Evolutionary conservation across 2,329 filamentous ascomycete genomes (phyloP).

Genomic region (Mariannaea sp.): DNA sequence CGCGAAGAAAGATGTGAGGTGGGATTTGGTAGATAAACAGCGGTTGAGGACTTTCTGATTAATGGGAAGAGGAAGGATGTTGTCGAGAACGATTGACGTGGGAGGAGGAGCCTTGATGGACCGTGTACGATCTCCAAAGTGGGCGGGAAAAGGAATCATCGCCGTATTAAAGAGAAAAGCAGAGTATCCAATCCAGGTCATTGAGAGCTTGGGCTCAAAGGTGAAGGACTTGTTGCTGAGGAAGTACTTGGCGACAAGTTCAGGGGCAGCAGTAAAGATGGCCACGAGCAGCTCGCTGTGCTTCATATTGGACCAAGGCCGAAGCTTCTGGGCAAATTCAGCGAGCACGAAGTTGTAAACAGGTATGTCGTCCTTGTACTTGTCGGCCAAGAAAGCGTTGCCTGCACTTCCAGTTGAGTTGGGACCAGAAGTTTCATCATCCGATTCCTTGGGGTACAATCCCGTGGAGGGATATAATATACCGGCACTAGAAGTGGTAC

Average conservation of each 20-base stretch:
- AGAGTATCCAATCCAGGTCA: conserved; percentile 94
- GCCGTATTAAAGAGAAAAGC: conserved; percentile 85
- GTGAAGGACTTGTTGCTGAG: conserved; percentile 77
- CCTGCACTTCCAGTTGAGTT: conserved; percentile 61
- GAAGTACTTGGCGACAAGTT: conserved; percentile 89
- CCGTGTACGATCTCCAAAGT: conserved; percentile 69
- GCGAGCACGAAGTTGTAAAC: conserved; percentile 81
- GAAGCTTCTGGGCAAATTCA: conserved; percentile 76
- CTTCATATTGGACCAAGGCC: conserved; percentile 79
- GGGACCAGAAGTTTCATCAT: conserved; percentile 48
- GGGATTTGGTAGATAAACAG: conserved; percentile 77
- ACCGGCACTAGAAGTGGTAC: conserved; percentile 74
- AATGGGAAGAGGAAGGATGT: conserved; percentile 80
- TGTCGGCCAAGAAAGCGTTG: conserved; percentile 70
- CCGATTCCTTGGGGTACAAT: conserved; percentile 79
- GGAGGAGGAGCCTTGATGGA: conserved; percentile 75
- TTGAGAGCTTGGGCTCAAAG: conserved; percentile 88
- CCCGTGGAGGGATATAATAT: conserved; percentile 77
- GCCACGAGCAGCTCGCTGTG: conserved; percentile 82
- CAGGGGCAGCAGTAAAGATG: conserved; percentile 81
- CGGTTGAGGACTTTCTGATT: conserved; percentile 78
- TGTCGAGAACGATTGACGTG: conserved; percentile 79
- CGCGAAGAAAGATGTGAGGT: conserved; percentile 83
- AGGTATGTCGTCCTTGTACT: conserved; percentile 67
- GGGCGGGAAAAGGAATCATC: conserved; percentile 71